A percentile compares a stretch with the other conserved stretches of the same genome.
Conservation (phyloP, 2,329 filamentous ascomycete species). For the Aspergillus sp. region DNA sequence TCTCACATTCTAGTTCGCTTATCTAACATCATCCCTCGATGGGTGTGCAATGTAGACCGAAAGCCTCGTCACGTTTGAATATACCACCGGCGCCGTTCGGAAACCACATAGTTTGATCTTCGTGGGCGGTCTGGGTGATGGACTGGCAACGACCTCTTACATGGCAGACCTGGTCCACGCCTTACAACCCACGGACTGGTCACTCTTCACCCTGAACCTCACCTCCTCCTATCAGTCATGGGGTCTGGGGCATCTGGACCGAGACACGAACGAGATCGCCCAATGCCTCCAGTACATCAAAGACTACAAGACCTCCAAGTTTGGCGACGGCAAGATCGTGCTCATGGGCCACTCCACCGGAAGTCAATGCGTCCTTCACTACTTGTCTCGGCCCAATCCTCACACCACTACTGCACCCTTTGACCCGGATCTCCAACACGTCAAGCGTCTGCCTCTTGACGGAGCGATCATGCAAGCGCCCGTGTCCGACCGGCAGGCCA, state of each 20-base stretch:
- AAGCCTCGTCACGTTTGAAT: constrained; percentile 44
- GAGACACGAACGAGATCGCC: constrained; percentile 56
- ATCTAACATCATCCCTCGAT: neutral
- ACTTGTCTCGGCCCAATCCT: constrained; percentile 50
- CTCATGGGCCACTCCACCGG: constrained; percentile 70
- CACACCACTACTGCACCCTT: constrained; percentile 30
- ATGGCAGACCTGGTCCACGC: constrained; percentile 49
- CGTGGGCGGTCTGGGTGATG: constrained; percentile 60
- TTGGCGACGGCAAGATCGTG: constrained; percentile 52
- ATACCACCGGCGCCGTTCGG: constrained; percentile 24
- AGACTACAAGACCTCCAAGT: constrained; percentile 30
- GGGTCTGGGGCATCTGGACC: constrained; percentile 53
- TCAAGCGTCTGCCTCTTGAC: constrained; percentile 57
- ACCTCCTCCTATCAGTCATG: constrained; percentile 56
- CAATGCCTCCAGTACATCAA: constrained; percentile 54
- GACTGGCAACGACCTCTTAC: constrained; percentile 56
- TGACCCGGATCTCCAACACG: constrained; percentile 29
- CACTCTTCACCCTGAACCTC: constrained; percentile 53
- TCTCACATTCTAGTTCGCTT: neutral
- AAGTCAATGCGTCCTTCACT: constrained; percentile 67
- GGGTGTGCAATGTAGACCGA: constrained; percentile 22
- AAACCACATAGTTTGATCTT: constrained; percentile 55
- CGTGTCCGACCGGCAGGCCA: constrained; percentile 72
- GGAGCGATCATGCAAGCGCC: constrained; percentile 79
- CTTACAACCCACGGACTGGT: constrained; percentile 52